A percentile compares a stretch with the other conserved stretches of the same genome.
These are phyloP conservation scores for Fusarium goolgardi DNA, from an alignment of 2,329 filamentous ascomycete genomes.

Conservation along the genomic window DNA sequence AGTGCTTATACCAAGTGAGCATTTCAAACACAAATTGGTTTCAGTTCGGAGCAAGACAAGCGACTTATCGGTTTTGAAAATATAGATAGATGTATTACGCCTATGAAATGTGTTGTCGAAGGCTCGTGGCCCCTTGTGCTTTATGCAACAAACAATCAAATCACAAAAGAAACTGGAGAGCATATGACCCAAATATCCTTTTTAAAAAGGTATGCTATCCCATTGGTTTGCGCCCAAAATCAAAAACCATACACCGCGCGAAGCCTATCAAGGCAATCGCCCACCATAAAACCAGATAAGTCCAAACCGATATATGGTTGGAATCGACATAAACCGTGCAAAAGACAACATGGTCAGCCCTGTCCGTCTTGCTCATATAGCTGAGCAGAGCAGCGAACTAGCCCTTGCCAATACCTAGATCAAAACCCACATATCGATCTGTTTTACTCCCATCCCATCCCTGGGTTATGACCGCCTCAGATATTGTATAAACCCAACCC, in stretches of 20 bases:
- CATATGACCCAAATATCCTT: conserved; percentile 20
- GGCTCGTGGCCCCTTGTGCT: neutral
- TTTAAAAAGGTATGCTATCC: conserved; percentile 15
- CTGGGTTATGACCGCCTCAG: conserved; percentile 5
- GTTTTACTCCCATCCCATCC: conserved; percentile 17
- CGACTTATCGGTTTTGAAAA: neutral
- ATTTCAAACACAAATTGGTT: neutral
- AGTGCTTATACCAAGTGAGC: neutral
- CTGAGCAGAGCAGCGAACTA: conserved; percentile 9
- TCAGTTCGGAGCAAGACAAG: neutral
- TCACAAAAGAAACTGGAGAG: conserved; percentile 21
- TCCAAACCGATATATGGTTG: conserved; percentile 18
- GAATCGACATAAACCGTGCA: conserved; percentile 30
- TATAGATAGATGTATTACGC: conserved; percentile 7
- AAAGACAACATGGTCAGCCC: conserved; percentile 18
- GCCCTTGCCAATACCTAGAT: neutral
- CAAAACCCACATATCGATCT: conserved; percentile 10
- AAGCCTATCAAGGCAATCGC: conserved; percentile 21
- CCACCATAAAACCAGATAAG: conserved; percentile 16
- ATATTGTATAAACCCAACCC: conserved; percentile 17
- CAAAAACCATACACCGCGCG: conserved; percentile 26
- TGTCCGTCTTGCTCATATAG: conserved; percentile 19
- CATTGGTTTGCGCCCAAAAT: conserved; percentile 27
- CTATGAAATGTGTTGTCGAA: conserved; percentile 2
- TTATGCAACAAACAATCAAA: neutral